Conservation (phyloP, 805 yeast species). For the Ogataea neopini region DNA sequence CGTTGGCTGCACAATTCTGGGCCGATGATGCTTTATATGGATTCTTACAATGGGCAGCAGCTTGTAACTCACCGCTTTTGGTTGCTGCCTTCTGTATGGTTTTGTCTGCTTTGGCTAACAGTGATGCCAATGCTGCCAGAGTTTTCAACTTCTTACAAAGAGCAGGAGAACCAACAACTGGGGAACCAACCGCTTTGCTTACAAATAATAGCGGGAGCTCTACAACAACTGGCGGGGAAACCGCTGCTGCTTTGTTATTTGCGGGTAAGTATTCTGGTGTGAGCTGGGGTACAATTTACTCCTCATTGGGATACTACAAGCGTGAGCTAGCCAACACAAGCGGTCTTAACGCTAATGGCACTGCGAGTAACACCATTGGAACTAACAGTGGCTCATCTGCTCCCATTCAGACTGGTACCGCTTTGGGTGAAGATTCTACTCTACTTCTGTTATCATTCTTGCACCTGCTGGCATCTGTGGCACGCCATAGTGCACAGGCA, state of each 20-base stretch:
- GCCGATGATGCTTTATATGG: slow-evolving; percentile 68
- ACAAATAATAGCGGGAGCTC: neutral
- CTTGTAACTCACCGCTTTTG: slow-evolving; percentile 73
- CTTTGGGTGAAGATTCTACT: slow-evolving; percentile 78
- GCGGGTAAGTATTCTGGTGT: slow-evolving; percentile 31
- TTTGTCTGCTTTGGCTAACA: slow-evolving; percentile 70
- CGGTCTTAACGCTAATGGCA: neutral
- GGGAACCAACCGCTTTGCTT: neutral
- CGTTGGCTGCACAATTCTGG: slow-evolving; percentile 66
- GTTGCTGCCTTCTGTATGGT: slow-evolving; percentile 79
- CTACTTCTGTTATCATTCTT: slow-evolving; percentile 73
- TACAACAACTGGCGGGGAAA: slow-evolving; percentile 5
- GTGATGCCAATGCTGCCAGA: slow-evolving; percentile 53
- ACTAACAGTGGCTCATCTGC: neutral
- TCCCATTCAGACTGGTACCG: slow-evolving; percentile 26
- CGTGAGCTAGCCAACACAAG: slow-evolving; percentile 26
- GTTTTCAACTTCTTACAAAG: slow-evolving; percentile 49
- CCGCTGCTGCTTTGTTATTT: slow-evolving; percentile 21
- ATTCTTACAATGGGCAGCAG: slow-evolving; percentile 85
- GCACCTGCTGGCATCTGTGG: slow-evolving; percentile 59
- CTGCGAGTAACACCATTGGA: neutral
- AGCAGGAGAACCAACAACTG: neutral
- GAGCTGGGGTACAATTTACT: slow-evolving; percentile 40
- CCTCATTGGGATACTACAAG: slow-evolving; percentile 36
- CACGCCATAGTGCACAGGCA: slow-evolving; percentile 41